phyloP scores from a whole-genome alignment of 768 basidiomycete species.

The Paxillus involutus region DNA sequence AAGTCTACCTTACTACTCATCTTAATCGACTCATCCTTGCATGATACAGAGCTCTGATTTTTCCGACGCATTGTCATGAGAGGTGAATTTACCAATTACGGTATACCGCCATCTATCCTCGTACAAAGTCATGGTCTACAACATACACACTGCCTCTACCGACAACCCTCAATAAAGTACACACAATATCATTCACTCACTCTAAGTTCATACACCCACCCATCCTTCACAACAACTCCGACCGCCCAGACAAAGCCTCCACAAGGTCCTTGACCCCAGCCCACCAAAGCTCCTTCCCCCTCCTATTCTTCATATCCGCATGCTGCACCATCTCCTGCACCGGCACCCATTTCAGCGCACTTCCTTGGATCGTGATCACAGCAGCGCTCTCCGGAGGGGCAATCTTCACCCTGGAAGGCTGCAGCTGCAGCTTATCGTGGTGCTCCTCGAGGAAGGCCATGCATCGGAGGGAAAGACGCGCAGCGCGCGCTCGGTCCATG shows the following conservation, averaged over 20 bases:
- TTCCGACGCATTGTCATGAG: too few relatives aligned
- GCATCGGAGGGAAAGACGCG: constrained; percentile 86
- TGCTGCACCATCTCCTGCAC: constrained; percentile 82
- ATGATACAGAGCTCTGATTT: too few relatives aligned
- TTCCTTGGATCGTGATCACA: constrained; percentile 89
- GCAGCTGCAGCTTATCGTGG: constrained; percentile 52
- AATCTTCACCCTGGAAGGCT: constrained; percentile 51
- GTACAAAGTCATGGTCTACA: too few relatives aligned
- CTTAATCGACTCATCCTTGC: too few relatives aligned
- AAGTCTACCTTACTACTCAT: not conserved
- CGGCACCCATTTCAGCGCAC: constrained; percentile 77
- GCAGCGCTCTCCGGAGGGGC: constrained; percentile 72
- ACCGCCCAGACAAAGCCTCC: constrained; percentile 70
- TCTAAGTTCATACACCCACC: not conserved
- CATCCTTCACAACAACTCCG: constrained; percentile 46
- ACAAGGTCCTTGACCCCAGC: constrained; percentile 60
- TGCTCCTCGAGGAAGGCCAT: constrained; percentile 93
- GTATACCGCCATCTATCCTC: too few relatives aligned
- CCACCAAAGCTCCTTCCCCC: constrained; percentile 86
- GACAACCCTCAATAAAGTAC: too few relatives aligned
- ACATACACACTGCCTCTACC: too few relatives aligned
- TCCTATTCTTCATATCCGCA: constrained; percentile 88
- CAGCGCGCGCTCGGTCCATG: constrained; percentile 87
- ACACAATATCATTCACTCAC: too few relatives aligned
- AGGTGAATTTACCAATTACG: too few relatives aligned